Evolutionary conservation across 129 eudicot genomes (phyloP), one percentile per base, ranked within the genome.

Genomic region (Saussurea involucrata): DNA sequence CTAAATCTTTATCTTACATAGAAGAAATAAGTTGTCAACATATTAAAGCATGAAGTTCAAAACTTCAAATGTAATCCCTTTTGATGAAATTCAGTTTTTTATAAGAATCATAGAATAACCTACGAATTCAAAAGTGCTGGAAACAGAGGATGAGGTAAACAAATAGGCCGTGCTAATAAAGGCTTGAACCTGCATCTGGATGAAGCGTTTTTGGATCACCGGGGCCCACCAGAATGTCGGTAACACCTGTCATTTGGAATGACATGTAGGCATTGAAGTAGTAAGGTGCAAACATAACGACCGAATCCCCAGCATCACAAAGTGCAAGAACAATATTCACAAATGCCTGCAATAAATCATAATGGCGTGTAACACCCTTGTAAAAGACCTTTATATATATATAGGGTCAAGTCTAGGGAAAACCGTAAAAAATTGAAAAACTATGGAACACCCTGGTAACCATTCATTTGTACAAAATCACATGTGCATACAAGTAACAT

Each of bases 251-350:
- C 99, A 95, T 95, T 82, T 95, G 99, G 89, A 95, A 95, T 66
- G 99, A 90, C 99, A 95, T 95, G 93, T 92, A 92, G 28, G 99
- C 88, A 79, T 95, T 95, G 96, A 95, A 95, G 86, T 95, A 95
- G 90, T 92, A 92, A 46, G 99, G 99, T 61, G 95, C 95, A 79
- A 92, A 95, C 99, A 95, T 92, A 15, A 95, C 96, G 8, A 95
- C 99, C 5, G 96, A 90, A 82, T 95, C 99, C 82, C 97, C 96
- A 78, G 96, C 91, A 88, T 95, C 99, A 80, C 99, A 95, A 71
- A 95, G 66, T 11, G 97, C 81, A 63, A 95, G 94, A 76, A 95
- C 99, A 79, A 92, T 83, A 81, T 95, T 95, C 83, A 92, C 97
- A 85, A 95, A 95, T 60, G 96, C 99, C 99, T 95, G 90, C 83